These are phyloP conservation scores for Kazachstania taianensis DNA, from an alignment of 805 yeast genomes.

Conservation along the genomic window DNA sequence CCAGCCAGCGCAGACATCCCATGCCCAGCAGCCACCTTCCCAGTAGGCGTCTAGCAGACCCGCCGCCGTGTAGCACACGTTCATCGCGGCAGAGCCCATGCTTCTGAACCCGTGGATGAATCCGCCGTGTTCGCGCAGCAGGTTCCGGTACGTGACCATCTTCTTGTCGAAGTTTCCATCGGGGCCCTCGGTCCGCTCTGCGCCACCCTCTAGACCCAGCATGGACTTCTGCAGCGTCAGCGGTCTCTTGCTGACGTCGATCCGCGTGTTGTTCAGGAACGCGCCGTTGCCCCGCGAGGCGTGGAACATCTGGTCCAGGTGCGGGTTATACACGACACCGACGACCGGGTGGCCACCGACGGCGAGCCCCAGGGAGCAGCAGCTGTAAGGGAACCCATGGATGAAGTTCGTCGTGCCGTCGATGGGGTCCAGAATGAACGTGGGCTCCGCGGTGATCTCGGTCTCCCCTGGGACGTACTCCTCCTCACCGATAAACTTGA, in stretches of 20 bases:
- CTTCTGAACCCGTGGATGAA: conserved; percentile 53
- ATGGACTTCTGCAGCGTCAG: conserved; percentile 42
- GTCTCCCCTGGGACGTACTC: conserved; percentile 42
- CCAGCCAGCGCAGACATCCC: conserved; percentile 69
- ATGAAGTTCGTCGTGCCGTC: conserved; percentile 60
- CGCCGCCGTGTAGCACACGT: conserved; percentile 46
- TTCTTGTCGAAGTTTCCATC: conserved; percentile 43
- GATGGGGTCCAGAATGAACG: conserved; percentile 56
- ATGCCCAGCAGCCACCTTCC: conserved; percentile 62
- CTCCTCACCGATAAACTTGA: conserved; percentile 53
- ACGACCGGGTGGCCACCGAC: conserved; percentile 39
- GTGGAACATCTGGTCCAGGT: conserved; percentile 40
- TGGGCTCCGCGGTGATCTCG: conserved; percentile 40
- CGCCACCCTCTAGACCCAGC: conserved; percentile 52
- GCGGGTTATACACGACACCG: conserved; percentile 62
- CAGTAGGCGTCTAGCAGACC: conserved; percentile 54
- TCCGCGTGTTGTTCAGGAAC: conserved; percentile 35
- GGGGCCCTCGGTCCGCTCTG: conserved; percentile 46
- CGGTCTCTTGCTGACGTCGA: conserved; percentile 27
- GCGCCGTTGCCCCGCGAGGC: conserved; percentile 51
- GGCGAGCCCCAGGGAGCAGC: conserved; percentile 52
- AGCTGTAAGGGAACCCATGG: conserved; percentile 51
- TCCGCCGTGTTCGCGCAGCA: conserved; percentile 42
- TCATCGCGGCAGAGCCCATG: conserved; percentile 57
- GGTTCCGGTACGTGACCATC: conserved; percentile 36